Evolutionary conservation across 108 stramenopile species (phyloP).

Genomic region (Schizochytrium sp.): DNA sequence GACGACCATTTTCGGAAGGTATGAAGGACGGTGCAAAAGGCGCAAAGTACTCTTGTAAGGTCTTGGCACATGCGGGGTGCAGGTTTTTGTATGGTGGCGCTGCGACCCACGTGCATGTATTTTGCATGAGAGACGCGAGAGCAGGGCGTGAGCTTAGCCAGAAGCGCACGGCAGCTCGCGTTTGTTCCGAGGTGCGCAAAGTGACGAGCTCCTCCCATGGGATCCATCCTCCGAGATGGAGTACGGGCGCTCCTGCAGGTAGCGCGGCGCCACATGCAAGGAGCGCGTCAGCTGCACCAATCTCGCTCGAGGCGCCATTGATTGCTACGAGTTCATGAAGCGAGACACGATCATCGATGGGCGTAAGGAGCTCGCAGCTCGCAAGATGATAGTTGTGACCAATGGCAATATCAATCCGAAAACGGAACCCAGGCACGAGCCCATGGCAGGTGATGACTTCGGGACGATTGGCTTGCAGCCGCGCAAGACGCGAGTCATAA

Average conservation of each 20-base stretch:
- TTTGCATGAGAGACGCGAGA: neutral
- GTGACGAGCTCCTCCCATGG: neutral
- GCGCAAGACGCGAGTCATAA: neutral
- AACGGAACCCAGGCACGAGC: no score
- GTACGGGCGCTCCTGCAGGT: neutral
- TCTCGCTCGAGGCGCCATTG: neutral
- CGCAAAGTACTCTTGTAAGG: neutral
- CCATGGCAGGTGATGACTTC: no score
- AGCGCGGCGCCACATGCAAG: neutral
- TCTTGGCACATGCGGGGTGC: neutral
- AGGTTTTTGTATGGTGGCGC: neutral
- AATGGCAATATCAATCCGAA: no score
- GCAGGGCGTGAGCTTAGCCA: neutral
- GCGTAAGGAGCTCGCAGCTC: neutral
- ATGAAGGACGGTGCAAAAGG: neutral
- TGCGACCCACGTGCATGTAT: neutral
- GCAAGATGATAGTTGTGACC: no score
- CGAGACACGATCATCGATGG: neutral
- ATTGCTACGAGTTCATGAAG: neutral
- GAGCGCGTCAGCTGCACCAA: neutral
- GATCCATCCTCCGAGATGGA: neutral
- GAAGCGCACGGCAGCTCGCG: neutral
- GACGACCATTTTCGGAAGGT: neutral
- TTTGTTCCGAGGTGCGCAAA: neutral
- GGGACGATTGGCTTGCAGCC: neutral